Conservation (phyloP, 2,329 filamentous ascomycete genomes). For the Sordariomycetes sp. region DNA sequence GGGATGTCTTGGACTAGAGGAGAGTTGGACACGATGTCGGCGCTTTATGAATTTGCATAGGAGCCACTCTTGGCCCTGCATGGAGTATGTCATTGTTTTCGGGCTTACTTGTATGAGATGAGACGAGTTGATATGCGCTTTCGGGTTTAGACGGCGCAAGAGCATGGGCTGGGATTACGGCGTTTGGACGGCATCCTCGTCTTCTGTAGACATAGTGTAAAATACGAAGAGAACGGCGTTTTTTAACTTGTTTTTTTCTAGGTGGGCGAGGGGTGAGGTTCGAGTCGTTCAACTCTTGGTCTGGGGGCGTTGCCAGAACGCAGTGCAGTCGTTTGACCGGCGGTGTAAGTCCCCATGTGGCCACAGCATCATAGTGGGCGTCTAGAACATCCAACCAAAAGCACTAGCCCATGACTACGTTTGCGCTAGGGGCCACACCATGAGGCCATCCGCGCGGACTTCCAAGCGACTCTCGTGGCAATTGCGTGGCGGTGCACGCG, state of each 20-base stretch:
- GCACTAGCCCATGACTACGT: background rate
- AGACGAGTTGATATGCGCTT: background rate
- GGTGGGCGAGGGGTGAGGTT: no score
- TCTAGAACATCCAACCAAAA: no score
- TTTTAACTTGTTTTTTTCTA: background rate
- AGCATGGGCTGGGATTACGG: background rate
- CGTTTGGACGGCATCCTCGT: background rate
- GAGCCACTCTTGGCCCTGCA: background rate
- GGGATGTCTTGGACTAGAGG: constrained; percentile 40
- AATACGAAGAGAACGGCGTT: background rate
- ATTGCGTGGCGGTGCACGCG: no score
- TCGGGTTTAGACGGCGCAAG: background rate
- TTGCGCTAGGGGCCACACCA: background rate
- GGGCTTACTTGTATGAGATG: background rate
- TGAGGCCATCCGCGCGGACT: background rate
- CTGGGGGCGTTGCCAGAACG: no score
- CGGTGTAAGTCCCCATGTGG: no score
- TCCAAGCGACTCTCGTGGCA: background rate
- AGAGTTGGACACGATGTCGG: background rate
- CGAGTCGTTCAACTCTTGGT: no score
- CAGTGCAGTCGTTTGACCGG: no score
- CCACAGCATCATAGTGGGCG: no score
- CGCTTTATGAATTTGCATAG: background rate
- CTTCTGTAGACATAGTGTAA: background rate
- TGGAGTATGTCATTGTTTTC: background rate